Percentiles rank a stretch among this genome's conserved stretches.
phyloP scores from a whole-genome alignment of 257 asterid species.

The Przewalskia tangutica region DNA sequence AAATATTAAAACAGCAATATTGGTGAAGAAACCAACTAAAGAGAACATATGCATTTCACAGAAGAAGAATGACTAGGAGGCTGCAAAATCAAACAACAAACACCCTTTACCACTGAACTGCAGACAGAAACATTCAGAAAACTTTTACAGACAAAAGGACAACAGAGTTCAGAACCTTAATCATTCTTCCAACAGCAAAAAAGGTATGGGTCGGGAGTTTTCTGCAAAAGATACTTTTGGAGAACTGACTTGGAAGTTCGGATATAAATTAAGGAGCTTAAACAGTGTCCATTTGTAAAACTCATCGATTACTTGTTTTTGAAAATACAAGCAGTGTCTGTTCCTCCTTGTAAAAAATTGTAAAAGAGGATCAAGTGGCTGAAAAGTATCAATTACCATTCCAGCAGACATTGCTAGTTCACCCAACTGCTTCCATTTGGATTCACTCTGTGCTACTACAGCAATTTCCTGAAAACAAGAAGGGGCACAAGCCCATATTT shows the following conservation, averaged over 20 bases:
- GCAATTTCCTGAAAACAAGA: conserved; percentile 71
- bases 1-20: not conserved
- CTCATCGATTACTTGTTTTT: not conserved
- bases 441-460: conserved; percentile 57
- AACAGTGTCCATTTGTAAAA: not conserved
- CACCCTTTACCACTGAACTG: not conserved
- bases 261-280: not conserved
- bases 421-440: conserved; percentile 97
- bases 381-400: conserved; percentile 39
- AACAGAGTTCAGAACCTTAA: not conserved
- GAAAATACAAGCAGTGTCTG: not conserved
- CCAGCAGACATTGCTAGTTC: conserved; percentile 94
- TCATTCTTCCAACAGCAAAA: not conserved
- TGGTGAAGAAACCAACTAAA: conserved; percentile 1
- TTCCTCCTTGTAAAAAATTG: not conserved
- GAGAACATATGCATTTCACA: not conserved
- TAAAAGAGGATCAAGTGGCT: not conserved
- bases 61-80: not conserved
- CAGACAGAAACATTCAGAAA: not conserved
- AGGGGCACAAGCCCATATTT: conserved; percentile 8
- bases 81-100: not conserved
- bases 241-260: not conserved
- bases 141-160: not conserved
- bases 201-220: not conserved
- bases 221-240: not conserved